Evolutionary conservation across 75 land plant genomes (phyloP).

Genomic region (Pinus taeda): DNA sequence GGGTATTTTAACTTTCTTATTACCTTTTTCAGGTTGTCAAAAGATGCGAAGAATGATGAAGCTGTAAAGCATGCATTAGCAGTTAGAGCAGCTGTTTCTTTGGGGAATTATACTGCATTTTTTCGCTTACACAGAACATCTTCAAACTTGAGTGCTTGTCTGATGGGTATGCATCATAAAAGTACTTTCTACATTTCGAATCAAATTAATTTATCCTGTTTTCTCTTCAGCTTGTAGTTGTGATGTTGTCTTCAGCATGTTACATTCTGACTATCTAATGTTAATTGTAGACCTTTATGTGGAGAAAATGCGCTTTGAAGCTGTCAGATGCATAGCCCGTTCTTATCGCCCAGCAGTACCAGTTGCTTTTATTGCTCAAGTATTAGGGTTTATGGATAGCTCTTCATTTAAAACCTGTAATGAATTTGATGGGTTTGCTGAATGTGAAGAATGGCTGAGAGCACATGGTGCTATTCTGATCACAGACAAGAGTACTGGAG

Average conservation of each 20-base stretch:
- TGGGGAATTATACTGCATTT: slow-evolving; percentile 80
- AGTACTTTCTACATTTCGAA: not conserved
- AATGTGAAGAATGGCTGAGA: slow-evolving; percentile 94
- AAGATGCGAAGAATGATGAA: slow-evolving; percentile 62
- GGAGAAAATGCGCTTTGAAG: slow-evolving; percentile 93
- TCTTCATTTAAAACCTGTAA: slow-evolving; percentile 16
- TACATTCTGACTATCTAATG: not conserved
- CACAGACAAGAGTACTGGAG: slow-evolving; percentile 47
- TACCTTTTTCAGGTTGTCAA: slow-evolving; percentile 61
- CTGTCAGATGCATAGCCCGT: slow-evolving; percentile 87
- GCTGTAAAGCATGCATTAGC: slow-evolving; percentile 91
- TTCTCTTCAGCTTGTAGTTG: slow-evolving; percentile 1
- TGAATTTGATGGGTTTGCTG: slow-evolving; percentile 56
- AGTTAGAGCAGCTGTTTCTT: slow-evolving; percentile 79
- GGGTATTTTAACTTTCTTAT: not conserved
- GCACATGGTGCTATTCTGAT: slow-evolving; percentile 78
- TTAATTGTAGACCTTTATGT: slow-evolving; percentile 67
- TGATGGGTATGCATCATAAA: slow-evolving; percentile 69
- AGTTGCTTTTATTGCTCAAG: slow-evolving; percentile 58
- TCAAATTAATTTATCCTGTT: slow-evolving; percentile 9
- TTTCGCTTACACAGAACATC: slow-evolving; percentile 82
- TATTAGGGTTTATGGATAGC: slow-evolving; percentile 54
- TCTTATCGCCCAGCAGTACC: slow-evolving; percentile 92
- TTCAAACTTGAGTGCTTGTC: slow-evolving; percentile 74
- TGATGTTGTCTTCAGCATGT: not conserved